Evolutionary conservation across 169 alveolate species (phyloP).

Genomic region (Eimeria praecox): DNA sequence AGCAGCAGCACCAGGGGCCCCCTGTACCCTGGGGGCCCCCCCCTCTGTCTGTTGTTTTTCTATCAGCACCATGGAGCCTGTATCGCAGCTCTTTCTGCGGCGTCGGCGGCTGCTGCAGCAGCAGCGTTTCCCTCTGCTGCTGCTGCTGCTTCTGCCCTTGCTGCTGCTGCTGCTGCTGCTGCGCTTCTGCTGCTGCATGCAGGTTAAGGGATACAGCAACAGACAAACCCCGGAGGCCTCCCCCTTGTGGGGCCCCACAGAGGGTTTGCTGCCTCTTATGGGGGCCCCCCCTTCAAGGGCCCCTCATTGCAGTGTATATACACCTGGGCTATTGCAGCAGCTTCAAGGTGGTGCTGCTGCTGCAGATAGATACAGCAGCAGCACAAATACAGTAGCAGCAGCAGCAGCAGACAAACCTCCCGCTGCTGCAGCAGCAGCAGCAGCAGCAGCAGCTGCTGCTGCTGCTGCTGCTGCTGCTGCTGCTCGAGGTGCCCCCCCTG

Average conservation of each 20-base stretch:
- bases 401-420: neutral
- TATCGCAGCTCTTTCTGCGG: neutral
- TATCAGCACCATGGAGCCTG: neutral
- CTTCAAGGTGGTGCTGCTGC: neutral
- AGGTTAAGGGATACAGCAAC: neutral
- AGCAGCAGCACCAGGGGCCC: neutral
- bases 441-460: neutral
- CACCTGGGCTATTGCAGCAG: slow-evolving; percentile 3
- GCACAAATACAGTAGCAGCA: neutral
- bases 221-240: neutral
- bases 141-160: neutral
- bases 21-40: neutral
- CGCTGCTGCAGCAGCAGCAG: slow-evolving; percentile 24
- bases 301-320: neutral
- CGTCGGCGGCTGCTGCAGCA: neutral
- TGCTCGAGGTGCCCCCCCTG: neutral
- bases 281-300: slow-evolving; percentile 13
- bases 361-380: neutral
- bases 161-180: neutral
- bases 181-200: neutral
- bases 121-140: neutral
- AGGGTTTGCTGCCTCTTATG: neutral
- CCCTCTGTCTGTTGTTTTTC: neutral
- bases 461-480: slow-evolving; percentile 16
- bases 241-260: neutral